phyloP scores from a whole-genome alignment of 2,329 filamentous ascomycete genomes.

The Talaromyces piceae region DNA sequence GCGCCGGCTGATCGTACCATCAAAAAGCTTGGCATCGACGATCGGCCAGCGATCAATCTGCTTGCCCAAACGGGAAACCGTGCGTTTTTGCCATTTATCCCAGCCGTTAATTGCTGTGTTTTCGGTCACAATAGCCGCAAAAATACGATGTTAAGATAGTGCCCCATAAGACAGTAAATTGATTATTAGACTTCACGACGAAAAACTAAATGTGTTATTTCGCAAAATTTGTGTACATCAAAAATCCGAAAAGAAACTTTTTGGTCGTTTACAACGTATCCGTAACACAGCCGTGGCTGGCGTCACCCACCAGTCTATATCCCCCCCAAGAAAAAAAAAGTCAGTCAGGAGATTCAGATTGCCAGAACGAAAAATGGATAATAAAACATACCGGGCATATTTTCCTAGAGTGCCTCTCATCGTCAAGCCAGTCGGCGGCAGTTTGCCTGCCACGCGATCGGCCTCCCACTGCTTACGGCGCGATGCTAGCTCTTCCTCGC shows the following conservation, averaged over 20 bases:
- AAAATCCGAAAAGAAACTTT: not conserved
- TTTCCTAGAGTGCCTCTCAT: slow-evolving; percentile 62
- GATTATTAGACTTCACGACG: too few species aligned
- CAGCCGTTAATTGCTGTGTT: not conserved
- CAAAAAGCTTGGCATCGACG: not conserved
- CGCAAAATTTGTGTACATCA: not conserved
- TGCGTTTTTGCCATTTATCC: not conserved
- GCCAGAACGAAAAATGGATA: not conserved
- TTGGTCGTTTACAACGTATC: slow-evolving; percentile 23
- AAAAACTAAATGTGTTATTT: too few species aligned
- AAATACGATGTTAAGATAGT: too few species aligned
- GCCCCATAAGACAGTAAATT: too few species aligned
- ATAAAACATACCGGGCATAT: slow-evolving; percentile 47
- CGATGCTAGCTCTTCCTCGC: slow-evolving; percentile 55
- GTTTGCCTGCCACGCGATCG: slow-evolving; percentile 29
- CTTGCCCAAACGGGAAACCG: not conserved
- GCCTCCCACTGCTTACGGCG: slow-evolving; percentile 55
- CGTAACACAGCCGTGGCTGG: slow-evolving; percentile 43
- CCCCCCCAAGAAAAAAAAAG: not conserved
- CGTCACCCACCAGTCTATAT: slow-evolving; percentile 38
- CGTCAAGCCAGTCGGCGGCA: slow-evolving; percentile 48
- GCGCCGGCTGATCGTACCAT: not conserved
- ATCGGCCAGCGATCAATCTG: not conserved
- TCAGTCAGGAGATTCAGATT: not conserved
- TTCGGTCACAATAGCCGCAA: too few species aligned